A percentile compares a stretch with the other conserved stretches of the same genome.
These are phyloP conservation scores for Penicillium sp. DNA, from an alignment of 2,329 filamentous ascomycete genomes.

Conservation along the genomic window DNA sequence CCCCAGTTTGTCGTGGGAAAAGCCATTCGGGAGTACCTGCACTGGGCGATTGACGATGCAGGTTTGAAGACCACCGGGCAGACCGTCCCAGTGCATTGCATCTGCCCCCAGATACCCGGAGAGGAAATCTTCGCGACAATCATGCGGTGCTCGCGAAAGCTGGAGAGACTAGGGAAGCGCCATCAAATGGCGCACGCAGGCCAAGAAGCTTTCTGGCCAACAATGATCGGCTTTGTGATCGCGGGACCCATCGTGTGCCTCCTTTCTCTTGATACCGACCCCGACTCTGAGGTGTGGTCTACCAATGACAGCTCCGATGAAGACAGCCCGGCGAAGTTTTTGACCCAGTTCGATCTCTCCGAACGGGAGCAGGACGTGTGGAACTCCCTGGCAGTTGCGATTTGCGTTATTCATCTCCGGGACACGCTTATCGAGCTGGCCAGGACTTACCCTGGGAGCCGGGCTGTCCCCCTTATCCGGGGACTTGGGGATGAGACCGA, in stretches of 20 bases:
- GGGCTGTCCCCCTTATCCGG: slow-evolving; percentile 10
- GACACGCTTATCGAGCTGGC: slow-evolving; percentile 51
- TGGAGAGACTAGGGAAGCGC: slow-evolving; percentile 43
- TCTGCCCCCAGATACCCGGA: slow-evolving; percentile 42
- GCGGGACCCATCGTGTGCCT: slow-evolving; percentile 54
- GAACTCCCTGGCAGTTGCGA: slow-evolving; percentile 59
- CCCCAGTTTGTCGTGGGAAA: slow-evolving; percentile 41
- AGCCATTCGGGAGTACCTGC: slow-evolving; percentile 49
- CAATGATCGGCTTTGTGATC: slow-evolving; percentile 56
- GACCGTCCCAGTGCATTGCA: slow-evolving; percentile 47
- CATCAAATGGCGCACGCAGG: slow-evolving; percentile 39
- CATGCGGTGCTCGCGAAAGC: slow-evolving; percentile 43
- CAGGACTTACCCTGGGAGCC: slow-evolving; percentile 25
- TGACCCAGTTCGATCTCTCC: slow-evolving; percentile 56
- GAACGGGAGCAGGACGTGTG: slow-evolving; percentile 58
- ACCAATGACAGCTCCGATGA: slow-evolving; percentile 1
- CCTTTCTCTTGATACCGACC: slow-evolving; percentile 50
- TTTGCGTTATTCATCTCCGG: slow-evolving; percentile 55
- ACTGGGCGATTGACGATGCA: slow-evolving; percentile 55
- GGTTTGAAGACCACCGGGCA: slow-evolving; percentile 37
- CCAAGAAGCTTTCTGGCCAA: slow-evolving; percentile 38
- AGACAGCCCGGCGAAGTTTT: slow-evolving; percentile 31
- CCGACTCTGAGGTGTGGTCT: slow-evolving; percentile 19
- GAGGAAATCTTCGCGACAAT: slow-evolving; percentile 45
- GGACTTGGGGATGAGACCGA: neutral